Evolutionary conservation across 1,284 basidiomycete species (phyloP).

Genomic region (Mycocalia duriaeana): DNA sequence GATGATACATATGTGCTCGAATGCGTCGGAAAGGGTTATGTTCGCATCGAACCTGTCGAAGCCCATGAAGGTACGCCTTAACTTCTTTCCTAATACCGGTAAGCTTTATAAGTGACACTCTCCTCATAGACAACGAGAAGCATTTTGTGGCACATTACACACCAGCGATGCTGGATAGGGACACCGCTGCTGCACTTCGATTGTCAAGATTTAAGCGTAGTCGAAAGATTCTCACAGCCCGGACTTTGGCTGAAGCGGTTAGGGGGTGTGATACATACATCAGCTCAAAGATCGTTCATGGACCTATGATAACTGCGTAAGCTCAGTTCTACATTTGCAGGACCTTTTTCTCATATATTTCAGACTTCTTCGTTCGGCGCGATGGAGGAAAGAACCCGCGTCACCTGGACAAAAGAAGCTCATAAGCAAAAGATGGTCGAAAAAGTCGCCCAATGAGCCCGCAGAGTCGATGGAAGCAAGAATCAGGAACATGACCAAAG

Average conservation of each 20-base stretch:
- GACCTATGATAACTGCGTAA: slow-evolving; percentile 44
- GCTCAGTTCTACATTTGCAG: slow-evolving; percentile 13
- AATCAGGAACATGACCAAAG: slow-evolving; percentile 58
- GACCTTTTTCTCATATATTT: slow-evolving; percentile 6
- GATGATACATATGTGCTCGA: slow-evolving; percentile 74
- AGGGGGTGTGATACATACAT: slow-evolving; percentile 69
- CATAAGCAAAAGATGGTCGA: slow-evolving; percentile 56
- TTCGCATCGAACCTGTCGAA: slow-evolving; percentile 58
- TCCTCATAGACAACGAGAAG: slow-evolving; percentile 19
- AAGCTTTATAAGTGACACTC: background rate
- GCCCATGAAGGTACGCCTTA: slow-evolving; percentile 31
- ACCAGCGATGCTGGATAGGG: slow-evolving; percentile 43
- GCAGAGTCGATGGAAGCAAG: slow-evolving; percentile 21
- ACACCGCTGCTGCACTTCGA: slow-evolving; percentile 40
- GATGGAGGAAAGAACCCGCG: slow-evolving; percentile 70
- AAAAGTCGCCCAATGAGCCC: slow-evolving; percentile 18
- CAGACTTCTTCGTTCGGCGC: slow-evolving; percentile 63
- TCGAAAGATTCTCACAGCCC: slow-evolving; percentile 49
- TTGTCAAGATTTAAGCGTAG: slow-evolving; percentile 53
- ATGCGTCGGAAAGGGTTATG: slow-evolving; percentile 68
- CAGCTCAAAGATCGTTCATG: slow-evolving; percentile 45
- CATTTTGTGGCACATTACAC: slow-evolving; percentile 48
- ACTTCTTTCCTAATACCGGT: slow-evolving; percentile 11
- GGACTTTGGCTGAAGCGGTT: slow-evolving; percentile 52
- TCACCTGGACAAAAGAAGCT: slow-evolving; percentile 61